Evolutionary conservation across 208 protist species (phyloP).

Genomic region (Crithidia brevicula): DNA sequence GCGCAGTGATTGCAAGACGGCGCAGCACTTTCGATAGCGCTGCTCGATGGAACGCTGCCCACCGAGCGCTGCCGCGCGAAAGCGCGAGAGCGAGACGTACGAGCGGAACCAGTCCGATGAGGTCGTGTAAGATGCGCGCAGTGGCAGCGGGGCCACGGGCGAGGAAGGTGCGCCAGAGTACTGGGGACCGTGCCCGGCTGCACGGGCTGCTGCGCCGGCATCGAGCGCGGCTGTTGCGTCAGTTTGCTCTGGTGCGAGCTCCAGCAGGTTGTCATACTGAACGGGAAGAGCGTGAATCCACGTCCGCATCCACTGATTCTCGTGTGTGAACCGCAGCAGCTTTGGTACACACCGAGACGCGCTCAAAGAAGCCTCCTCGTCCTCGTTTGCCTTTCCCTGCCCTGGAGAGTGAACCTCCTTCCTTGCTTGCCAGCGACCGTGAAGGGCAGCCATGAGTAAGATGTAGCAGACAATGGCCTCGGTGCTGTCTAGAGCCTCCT

Average conservation of each 20-base stretch:
- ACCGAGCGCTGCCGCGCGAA: constrained; percentile 36
- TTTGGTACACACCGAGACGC: too few species aligned
- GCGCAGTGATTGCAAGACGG: constrained; percentile 38
- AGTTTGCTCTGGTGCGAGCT: constrained; percentile 36
- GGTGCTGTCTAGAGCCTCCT: constrained; percentile 43
- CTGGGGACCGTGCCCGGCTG: neutral
- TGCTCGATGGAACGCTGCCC: constrained; percentile 49
- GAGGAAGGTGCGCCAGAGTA: constrained; percentile 12
- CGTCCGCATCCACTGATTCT: constrained; percentile 71
- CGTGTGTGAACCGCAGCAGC: constrained; percentile 43
- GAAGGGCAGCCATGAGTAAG: constrained; percentile 55
- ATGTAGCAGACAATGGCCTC: constrained; percentile 82
- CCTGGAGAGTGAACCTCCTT: neutral
- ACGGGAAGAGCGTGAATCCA: constrained; percentile 74
- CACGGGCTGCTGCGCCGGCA: neutral
- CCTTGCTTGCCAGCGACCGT: constrained; percentile 37
- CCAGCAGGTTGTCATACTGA: constrained; percentile 85
- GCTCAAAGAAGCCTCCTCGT: neutral
- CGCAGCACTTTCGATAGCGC: constrained; percentile 48
- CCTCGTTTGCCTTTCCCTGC: neutral
- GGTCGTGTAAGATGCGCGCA: constrained; percentile 1
- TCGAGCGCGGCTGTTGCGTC: neutral
- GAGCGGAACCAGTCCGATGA: constrained; percentile 17
- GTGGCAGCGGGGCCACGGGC: constrained; percentile 10
- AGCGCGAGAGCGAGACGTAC: constrained; percentile 49